These are phyloP conservation scores for Leccinum solheimii DNA, from an alignment of 1,284 basidiomycete genomes.

Conservation along the genomic window DNA sequence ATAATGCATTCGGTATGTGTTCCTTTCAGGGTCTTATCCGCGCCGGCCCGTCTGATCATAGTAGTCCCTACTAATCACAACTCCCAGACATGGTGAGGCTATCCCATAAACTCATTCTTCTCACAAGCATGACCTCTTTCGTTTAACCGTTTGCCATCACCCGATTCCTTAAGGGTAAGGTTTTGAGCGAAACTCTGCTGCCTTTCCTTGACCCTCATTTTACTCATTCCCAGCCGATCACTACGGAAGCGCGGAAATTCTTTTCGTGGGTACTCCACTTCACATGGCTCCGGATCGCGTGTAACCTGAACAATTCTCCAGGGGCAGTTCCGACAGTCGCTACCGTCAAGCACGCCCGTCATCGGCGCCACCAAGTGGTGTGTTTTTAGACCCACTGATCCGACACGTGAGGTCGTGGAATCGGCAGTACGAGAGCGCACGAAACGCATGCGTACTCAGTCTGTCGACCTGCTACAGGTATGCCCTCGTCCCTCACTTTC, in stretches of 20 bases:
- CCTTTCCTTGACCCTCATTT: constrained; percentile 4
- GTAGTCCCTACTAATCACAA: not conserved
- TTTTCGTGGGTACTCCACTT: constrained; percentile 57
- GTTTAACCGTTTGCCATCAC: constrained; percentile 3
- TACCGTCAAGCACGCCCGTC: constrained; percentile 45
- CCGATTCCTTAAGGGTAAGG: constrained; percentile 21
- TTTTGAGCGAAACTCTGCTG: not conserved
- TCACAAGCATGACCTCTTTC: constrained; percentile 15
- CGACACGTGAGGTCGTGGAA: constrained; percentile 57
- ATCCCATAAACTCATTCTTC: constrained; percentile 16
- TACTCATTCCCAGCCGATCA: constrained; percentile 62
- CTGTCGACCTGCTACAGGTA: constrained; percentile 74
- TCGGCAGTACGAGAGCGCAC: constrained; percentile 70
- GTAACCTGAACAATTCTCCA: constrained; percentile 32
- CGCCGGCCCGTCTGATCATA: too few relatives aligned
- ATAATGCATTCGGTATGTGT: constrained; percentile 68
- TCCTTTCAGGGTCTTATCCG: not conserved
- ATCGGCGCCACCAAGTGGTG: constrained; percentile 83
- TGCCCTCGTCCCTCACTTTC: constrained; percentile 1
- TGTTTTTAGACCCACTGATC: constrained; percentile 59
- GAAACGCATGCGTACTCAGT: constrained; percentile 47
- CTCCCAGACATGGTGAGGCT: constrained; percentile 55
- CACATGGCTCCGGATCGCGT: not conserved
- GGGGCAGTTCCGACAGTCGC: constrained; percentile 64
- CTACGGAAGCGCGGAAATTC: constrained; percentile 76